Conservation (phyloP, 495 filamentous ascomycete species). For the Hypoxylon perforatum region DNA sequence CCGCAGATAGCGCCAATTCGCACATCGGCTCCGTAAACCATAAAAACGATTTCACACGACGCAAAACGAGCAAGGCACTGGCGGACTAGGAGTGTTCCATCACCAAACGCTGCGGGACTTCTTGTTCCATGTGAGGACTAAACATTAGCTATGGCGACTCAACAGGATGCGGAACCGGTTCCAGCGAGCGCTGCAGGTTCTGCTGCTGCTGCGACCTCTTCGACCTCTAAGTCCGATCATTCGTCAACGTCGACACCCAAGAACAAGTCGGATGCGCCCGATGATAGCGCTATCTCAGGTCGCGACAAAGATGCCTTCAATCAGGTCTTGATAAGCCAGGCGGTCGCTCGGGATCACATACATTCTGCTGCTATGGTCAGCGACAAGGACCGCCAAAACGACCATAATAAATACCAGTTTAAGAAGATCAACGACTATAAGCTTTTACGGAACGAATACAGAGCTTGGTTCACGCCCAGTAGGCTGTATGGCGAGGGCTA, state of each 20-base stretch:
- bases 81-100: constrained; percentile 10
- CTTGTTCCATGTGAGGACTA: constrained; percentile 32
- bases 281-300: constrained; percentile 40
- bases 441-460: constrained; percentile 60
- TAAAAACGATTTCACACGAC: constrained; percentile 11
- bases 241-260: constrained; percentile 45
- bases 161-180: constrained; percentile 43
- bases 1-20: constrained; percentile 23
- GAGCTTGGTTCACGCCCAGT: constrained; percentile 56
- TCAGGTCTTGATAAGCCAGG: constrained; percentile 76
- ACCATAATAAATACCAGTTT: constrained; percentile 52
- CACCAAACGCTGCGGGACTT: constrained; percentile 13
- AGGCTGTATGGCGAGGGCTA: constrained; percentile 80
- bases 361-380: constrained; percentile 72
- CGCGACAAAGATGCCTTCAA: constrained; percentile 62
- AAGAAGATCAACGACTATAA: constrained; percentile 61
- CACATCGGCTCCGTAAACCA: constrained; percentile 11
- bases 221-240: constrained; percentile 43
- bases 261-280: constrained; percentile 46
- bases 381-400: constrained; percentile 50
- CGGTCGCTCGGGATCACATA: constrained; percentile 78
- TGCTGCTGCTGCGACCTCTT: constrained; percentile 28
- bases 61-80: not conserved
- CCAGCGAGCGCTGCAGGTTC: constrained; percentile 35
- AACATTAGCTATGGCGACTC: constrained; percentile 39